Percentiles rank a stretch among this genome's conserved stretches.
phyloP scores from a whole-genome alignment of 805 yeast species.

The Lipomyces orientalis region DNA sequence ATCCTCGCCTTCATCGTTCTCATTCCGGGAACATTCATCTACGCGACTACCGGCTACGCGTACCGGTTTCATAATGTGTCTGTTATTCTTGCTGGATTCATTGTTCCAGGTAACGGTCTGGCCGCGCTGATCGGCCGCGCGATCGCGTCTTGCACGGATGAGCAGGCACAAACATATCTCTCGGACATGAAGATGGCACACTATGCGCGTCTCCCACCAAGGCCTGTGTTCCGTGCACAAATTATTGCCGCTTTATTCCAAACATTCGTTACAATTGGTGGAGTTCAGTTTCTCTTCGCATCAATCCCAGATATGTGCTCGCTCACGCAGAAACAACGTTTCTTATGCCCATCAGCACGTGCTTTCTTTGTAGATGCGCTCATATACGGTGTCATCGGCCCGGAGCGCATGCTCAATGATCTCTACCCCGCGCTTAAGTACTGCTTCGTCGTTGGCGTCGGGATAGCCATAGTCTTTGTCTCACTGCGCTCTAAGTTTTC shows the following conservation, averaged over 20 bases:
- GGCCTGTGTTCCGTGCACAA: constrained; percentile 56
- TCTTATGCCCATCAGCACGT: constrained; percentile 55
- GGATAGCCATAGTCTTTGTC: constrained; percentile 38
- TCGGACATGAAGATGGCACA: constrained; percentile 65
- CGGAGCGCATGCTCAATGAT: constrained; percentile 62
- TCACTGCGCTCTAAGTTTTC: constrained; percentile 11
- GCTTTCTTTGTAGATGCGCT: constrained; percentile 62
- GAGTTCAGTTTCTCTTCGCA: constrained; percentile 53
- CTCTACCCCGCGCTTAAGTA: constrained; percentile 60
- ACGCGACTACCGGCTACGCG: constrained; percentile 64
- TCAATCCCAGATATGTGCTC: constrained; percentile 35
- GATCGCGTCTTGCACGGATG: constrained; percentile 57
- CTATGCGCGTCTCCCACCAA: constrained; percentile 59
- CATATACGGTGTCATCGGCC: constrained; percentile 71
- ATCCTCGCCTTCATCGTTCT: constrained; percentile 46
- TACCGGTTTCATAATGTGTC: constrained; percentile 67
- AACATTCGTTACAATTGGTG: constrained; percentile 56
- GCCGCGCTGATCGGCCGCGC: constrained; percentile 68
- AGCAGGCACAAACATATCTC: constrained; percentile 60
- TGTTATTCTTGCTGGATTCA: constrained; percentile 67
- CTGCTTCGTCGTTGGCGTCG: constrained; percentile 65
- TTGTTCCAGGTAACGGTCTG: constrained; percentile 65
- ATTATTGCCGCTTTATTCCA: constrained; percentile 58
- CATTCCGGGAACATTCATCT: constrained; percentile 66
- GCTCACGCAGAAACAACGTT: constrained; percentile 50